A percentile compares a stretch with the other conserved stretches of the same genome.
phyloP scores from a whole-genome alignment of 148 eudicot genomes.

The Spergularia bocconei region DNA sequence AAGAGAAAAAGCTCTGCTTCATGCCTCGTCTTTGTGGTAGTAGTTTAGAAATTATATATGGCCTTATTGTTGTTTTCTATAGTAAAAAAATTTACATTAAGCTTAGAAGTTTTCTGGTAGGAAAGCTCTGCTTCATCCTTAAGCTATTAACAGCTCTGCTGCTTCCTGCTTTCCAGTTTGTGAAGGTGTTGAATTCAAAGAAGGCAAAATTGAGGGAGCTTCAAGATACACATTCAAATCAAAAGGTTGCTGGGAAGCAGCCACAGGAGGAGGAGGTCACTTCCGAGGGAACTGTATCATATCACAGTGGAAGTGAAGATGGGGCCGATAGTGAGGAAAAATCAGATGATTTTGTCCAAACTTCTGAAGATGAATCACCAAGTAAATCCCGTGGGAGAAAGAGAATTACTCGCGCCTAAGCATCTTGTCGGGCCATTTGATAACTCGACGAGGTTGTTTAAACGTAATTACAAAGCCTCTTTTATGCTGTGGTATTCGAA shows the following conservation, averaged over 20 bases:
- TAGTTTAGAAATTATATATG: too few relatives aligned
- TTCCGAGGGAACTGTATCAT: conserved; percentile 62
- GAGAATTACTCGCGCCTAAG: conserved; percentile 25
- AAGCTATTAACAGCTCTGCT: not conserved
- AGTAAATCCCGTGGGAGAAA: conserved; percentile 48
- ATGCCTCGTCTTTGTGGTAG: too few relatives aligned
- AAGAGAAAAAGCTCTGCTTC: too few relatives aligned
- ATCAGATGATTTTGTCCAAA: conserved; percentile 25
- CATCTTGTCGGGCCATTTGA: not conserved
- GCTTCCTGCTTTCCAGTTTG: conserved; percentile 51
- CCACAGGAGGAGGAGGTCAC: conserved; percentile 63
- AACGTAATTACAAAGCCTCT: not conserved
- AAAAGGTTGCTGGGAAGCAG: conserved; percentile 34
- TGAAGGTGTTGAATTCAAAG: conserved; percentile 77
- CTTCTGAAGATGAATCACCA: conserved; percentile 39
- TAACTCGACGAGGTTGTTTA: not conserved
- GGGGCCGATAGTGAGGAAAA: conserved; percentile 32
- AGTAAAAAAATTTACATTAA: too few relatives aligned
- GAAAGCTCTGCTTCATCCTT: not conserved
- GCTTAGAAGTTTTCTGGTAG: too few relatives aligned
- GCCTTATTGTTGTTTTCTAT: too few relatives aligned
- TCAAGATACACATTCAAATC: conserved; percentile 54
- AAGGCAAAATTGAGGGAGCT: conserved; percentile 88
- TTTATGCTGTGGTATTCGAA: not conserved
- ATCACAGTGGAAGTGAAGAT: conserved; percentile 44